Percentiles rank a stretch among this genome's conserved stretches.
phyloP scores from a whole-genome alignment of 176 grass and related monocot species.

The Phyllostachys edulis region DNA sequence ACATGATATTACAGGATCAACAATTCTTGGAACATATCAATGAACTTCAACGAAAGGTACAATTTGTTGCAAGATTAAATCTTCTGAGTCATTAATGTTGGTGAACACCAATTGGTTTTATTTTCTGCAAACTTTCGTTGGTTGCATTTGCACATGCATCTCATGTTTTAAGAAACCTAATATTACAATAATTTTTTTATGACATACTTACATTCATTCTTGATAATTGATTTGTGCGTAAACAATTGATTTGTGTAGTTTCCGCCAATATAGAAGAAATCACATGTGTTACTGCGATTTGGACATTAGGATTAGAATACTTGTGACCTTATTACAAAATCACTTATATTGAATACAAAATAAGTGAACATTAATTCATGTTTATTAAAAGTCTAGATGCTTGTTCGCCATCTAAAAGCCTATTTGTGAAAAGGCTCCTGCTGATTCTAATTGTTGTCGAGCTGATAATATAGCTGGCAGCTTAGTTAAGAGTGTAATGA shows the following conservation, averaged over 20 bases:
- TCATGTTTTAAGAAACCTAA: background rate
- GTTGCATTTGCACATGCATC: background rate
- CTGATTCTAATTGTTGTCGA: background rate
- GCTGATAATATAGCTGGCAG: background rate
- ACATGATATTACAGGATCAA: conserved; percentile 59
- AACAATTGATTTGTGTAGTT: background rate
- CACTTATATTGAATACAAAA: background rate
- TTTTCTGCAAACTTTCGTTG: background rate
- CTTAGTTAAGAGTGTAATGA: background rate
- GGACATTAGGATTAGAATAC: background rate
- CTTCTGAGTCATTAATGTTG: background rate
- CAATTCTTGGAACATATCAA: conserved; percentile 79
- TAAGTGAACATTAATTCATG: background rate
- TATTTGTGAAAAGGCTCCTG: background rate
- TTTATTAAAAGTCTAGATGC: background rate
- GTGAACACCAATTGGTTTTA: background rate
- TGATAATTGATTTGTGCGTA: background rate
- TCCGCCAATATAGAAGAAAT: background rate
- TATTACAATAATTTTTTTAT: background rate
- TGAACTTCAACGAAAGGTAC: conserved; percentile 75
- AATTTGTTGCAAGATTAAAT: background rate
- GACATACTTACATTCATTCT: background rate
- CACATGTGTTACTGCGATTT: conserved; percentile 1
- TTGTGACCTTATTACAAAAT: background rate
- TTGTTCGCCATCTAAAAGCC: background rate